Evolutionary conservation across 768 basidiomycete species (phyloP).

Genomic region (Coprinopsis marcescibilis): DNA sequence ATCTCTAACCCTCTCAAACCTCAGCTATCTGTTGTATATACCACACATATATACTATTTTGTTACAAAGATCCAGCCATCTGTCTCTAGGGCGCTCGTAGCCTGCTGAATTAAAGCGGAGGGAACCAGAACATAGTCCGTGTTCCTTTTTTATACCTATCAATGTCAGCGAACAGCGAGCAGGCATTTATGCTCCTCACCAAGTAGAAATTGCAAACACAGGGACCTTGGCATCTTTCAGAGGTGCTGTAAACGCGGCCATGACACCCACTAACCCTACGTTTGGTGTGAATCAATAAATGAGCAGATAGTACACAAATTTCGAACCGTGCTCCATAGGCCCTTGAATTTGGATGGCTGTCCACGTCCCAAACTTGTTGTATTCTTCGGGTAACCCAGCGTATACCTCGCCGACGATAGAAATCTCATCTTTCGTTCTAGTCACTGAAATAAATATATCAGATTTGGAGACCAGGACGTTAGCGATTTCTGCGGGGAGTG

Average conservation of each 20-base stretch:
- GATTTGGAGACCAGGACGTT: conserved; percentile 22
- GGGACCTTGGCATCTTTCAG: conserved; percentile 46
- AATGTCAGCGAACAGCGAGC: neutral
- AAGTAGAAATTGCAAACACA: conserved; percentile 60
- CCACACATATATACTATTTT: conserved; percentile 6
- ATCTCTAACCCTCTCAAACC: neutral
- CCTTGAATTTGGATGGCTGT: conserved; percentile 57
- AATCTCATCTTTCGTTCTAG: conserved; percentile 54
- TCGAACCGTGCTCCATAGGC: conserved; percentile 59
- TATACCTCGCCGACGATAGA: conserved; percentile 49
- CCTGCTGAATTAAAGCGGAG: conserved; percentile 33
- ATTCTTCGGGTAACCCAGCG: conserved; percentile 28
- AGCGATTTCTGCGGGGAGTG: conserved; percentile 30
- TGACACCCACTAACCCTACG: conserved; percentile 50
- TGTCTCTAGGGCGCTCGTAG: conserved; percentile 34
- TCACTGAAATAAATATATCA: conserved; percentile 44
- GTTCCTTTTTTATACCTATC: conserved; percentile 41
- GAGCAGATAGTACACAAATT: neutral
- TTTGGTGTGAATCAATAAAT: conserved; percentile 1
- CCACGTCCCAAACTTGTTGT: conserved; percentile 41
- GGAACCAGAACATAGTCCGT: conserved; percentile 62
- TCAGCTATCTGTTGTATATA: neutral
- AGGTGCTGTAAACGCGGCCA: conserved; percentile 48
- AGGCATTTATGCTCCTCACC: conserved; percentile 27
- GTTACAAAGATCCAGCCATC: conserved; percentile 50